These are phyloP conservation scores for Blakeslea trispora DNA, from an alignment of 371 early-diverging fungal genomes.

Conservation along the genomic window DNA sequence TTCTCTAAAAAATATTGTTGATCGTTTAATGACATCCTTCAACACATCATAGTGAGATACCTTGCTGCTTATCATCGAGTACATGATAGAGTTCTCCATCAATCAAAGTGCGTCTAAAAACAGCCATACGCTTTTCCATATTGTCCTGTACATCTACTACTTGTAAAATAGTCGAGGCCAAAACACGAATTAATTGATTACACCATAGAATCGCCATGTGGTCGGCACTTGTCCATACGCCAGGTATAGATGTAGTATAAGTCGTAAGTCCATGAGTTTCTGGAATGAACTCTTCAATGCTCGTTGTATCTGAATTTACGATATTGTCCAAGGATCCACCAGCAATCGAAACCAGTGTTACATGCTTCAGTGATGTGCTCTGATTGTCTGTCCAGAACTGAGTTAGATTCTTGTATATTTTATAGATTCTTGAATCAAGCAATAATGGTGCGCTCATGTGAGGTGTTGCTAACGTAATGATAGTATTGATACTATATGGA, in stretches of 20 bases:
- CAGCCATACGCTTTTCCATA: slow-evolving; percentile 16
- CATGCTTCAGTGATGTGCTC: slow-evolving; percentile 39
- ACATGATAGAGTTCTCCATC: not conserved
- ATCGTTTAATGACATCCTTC: not conserved
- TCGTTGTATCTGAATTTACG: slow-evolving; percentile 74
- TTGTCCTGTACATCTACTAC: slow-evolving; percentile 46
- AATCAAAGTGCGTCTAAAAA: slow-evolving; percentile 14
- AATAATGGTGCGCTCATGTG: slow-evolving; percentile 80
- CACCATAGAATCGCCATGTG: slow-evolving; percentile 95
- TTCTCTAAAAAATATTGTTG: too few relatives aligned
- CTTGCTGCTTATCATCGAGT: not conserved
- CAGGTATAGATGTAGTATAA: slow-evolving; percentile 75
- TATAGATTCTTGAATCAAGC: slow-evolving; percentile 66
- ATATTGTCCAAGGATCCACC: slow-evolving; percentile 88
- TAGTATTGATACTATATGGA: slow-evolving; percentile 68
- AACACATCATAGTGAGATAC: not conserved
- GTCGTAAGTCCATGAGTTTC: slow-evolving; percentile 66
- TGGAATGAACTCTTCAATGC: slow-evolving; percentile 62
- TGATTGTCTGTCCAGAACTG: slow-evolving; percentile 58
- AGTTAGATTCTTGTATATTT: slow-evolving; percentile 64
- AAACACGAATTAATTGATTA: slow-evolving; percentile 73
- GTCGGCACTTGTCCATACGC: slow-evolving; percentile 88
- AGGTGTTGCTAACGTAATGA: slow-evolving; percentile 92
- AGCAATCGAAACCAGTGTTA: slow-evolving; percentile 84
- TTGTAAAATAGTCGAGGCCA: slow-evolving; percentile 55